phyloP scores from a whole-genome alignment of 129 eudicot species.

The Artemisia tridentata region DNA sequence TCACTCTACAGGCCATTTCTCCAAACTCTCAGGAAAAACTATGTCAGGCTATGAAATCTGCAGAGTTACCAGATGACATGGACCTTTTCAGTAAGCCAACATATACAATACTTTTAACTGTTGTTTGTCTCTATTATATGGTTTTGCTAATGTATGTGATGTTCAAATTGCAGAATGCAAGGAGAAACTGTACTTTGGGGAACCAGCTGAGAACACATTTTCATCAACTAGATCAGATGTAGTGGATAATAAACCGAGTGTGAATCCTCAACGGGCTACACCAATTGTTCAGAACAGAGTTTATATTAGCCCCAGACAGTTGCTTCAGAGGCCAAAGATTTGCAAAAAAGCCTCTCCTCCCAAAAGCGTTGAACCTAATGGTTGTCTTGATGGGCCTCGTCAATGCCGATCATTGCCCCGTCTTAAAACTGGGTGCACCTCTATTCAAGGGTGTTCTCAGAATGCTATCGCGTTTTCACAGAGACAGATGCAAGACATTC shows the following conservation, averaged over 20 bases:
- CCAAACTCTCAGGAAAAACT: slow-evolving; percentile 76
- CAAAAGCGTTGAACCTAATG: slow-evolving; percentile 37
- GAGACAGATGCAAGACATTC: slow-evolving; percentile 85
- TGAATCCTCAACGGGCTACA: slow-evolving; percentile 17
- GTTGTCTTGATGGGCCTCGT: slow-evolving; percentile 48
- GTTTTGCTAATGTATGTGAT: background rate
- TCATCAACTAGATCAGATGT: slow-evolving; percentile 30
- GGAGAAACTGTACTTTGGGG: slow-evolving; percentile 43
- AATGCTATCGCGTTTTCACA: slow-evolving; percentile 85
- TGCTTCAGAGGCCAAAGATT: slow-evolving; percentile 40
- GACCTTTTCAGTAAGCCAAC: slow-evolving; percentile 54
- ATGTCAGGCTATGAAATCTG: slow-evolving; percentile 60
- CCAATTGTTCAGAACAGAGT: slow-evolving; percentile 27
- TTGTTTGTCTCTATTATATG: background rate
- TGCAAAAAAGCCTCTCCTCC: slow-evolving; percentile 35
- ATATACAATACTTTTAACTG: slow-evolving; percentile 1
- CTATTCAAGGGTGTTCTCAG: slow-evolving; percentile 62
- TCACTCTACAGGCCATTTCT: slow-evolving; percentile 61
- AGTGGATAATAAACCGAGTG: slow-evolving; percentile 11
- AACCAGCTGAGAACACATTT: slow-evolving; percentile 40
- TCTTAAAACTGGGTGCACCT: slow-evolving; percentile 59
- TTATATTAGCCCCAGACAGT: slow-evolving; percentile 29
- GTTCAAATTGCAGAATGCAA: slow-evolving; percentile 48
- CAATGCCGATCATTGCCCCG: slow-evolving; percentile 55
- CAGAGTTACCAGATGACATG: slow-evolving; percentile 25